Evolutionary conservation across 129 eudicot genomes (phyloP), one percentile per base, ranked within the genome.

Genomic region (Chrysanthemum makinoi): DNA sequence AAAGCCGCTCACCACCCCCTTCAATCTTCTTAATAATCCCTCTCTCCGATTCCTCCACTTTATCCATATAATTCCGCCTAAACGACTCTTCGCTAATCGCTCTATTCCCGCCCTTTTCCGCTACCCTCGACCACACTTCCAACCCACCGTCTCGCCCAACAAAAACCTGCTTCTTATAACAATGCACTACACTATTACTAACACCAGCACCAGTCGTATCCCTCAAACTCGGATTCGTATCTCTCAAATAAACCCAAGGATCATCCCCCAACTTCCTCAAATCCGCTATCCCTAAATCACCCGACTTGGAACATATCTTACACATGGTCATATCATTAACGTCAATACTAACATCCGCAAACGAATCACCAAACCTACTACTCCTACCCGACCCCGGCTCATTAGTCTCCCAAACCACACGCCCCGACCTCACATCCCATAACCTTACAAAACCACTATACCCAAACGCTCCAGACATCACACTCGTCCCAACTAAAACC

Each of bases 351-450:
- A 84, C 85, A 15, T 87, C 99, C n/a, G 97, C 97, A 58, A 94
- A 87, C 5, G 93, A 81, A 64, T 94, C 99, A 4, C 99, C 99
- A 4, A 82, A 85, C 86, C 98, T 69, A 60, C 96, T 84, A 74
- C 96, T 85, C 46, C 98, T 61, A 1, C 94, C 96, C 14, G 96
- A 85, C 0, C 98, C 98, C 9, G 98, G 98, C 77, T 92, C 98
- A 6, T 84, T 85, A 33, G 86, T 85, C 80, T 93, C 98, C 98
- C 98, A 93, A 33, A 87, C 90, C 60, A 80, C 90, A 3, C 66
- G 76, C 2, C 83, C 77, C 1, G 88, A 80, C 77, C 96, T 72
- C 12, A 83, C 83, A 62, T 93, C 98, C 92, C 92, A 93, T 44
- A 87, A 20, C 26, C 96, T 82, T 4, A 93, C 59, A 54, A 87